Evolutionary conservation across 192 early-diverging fungal genomes (phyloP), one percentile per base, ranked within the genome.

Genomic region (Rhizophagus sp.): DNA sequence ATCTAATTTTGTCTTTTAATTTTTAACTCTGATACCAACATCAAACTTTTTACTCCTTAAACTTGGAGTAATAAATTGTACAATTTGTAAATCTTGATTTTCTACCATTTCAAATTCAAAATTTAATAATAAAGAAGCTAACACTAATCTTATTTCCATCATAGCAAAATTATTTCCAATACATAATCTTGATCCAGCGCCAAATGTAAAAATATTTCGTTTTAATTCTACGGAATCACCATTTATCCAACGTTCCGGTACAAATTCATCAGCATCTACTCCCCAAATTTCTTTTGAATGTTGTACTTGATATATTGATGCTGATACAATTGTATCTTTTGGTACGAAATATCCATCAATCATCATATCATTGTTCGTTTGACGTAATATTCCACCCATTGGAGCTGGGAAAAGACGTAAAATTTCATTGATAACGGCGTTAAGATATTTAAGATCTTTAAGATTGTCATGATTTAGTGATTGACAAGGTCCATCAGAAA

Each of bases 371-470:
- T 78, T 49, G 3, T 62, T 74, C 2, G 88, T 72, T 30, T 88
- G 67, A 25, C 88, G 64, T 12, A 80, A 76, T 44, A 89, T 22
- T 19, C 86, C 88, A 64, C 33, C 75, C 34, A 78, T 75, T 57
- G 85, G 81, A 39, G 86, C 75, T 3, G 89, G 84, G 62, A 82
- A 75, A 7, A 87, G 44, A 27, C 89, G 82, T 62, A 88, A 76
- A 24, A 87, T 88, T 71, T 91, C 91, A 13, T 89, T 77, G 65
- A 91, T 84, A 19, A 89, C 83, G 0, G 89, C 87, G 33, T 87
- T 89, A n/a, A 90, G 75, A 34, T 86, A 87, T 4, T 84, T 83
- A 1, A 90, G 75, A 79, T 87, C 8, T 30, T 84, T 83, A 62
- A 88, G 30, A 62, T 85, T 81, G 9, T 86, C 79, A 57, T 88